A percentile compares a stretch with the other conserved stretches of the same genome.
These are phyloP conservation scores for Colletotrichum gigasporum DNA, from an alignment of 2,329 filamentous ascomycete genomes.

Conservation along the genomic window DNA sequence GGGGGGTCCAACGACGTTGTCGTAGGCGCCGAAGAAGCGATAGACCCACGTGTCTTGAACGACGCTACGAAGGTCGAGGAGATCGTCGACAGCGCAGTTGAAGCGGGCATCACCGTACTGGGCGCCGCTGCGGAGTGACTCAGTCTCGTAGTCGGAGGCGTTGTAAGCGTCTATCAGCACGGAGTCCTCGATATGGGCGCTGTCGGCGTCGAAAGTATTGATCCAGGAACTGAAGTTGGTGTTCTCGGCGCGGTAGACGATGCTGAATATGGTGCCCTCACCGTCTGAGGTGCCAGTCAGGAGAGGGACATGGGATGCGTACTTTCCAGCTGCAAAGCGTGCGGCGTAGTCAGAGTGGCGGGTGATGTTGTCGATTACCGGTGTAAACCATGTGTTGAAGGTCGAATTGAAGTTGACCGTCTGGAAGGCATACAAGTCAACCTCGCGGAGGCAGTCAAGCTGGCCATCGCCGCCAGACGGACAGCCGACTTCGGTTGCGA, in stretches of 20 bases:
- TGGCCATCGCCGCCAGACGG: conserved; percentile 40
- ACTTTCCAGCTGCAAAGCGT: conserved; percentile 37
- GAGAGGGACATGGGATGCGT: conserved; percentile 45
- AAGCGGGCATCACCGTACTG: conserved; percentile 57
- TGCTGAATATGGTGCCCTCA: conserved; percentile 47
- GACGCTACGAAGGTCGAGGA: conserved; percentile 48
- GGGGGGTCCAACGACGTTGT: conserved; percentile 48
- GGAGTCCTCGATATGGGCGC: conserved; percentile 46
- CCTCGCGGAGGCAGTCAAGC: conserved; percentile 47
- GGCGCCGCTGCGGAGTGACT: conserved; percentile 50
- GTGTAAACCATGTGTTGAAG: conserved; percentile 53
- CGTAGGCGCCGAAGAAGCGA: conserved; percentile 52
- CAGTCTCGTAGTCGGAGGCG: conserved; percentile 44
- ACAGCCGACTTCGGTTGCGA: conserved; percentile 48
- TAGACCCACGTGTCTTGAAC: conserved; percentile 52
- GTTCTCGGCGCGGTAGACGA: conserved; percentile 45
- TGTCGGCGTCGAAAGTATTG: conserved; percentile 49
- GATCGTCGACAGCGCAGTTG: conserved; percentile 51
- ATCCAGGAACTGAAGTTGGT: conserved; percentile 42
- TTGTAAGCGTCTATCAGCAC: conserved; percentile 45
- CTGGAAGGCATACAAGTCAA: conserved; percentile 41
- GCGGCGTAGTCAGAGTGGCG: conserved; percentile 43
- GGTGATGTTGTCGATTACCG: conserved; percentile 45
- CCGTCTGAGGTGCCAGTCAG: conserved; percentile 46
- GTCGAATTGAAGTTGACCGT: conserved; percentile 45